A percentile compares a stretch with the other conserved stretches of the same genome.
Evolutionary conservation across 108 stramenopile genomes (phyloP).

Genomic region (Pseudonitzschia delicatissima): DNA sequence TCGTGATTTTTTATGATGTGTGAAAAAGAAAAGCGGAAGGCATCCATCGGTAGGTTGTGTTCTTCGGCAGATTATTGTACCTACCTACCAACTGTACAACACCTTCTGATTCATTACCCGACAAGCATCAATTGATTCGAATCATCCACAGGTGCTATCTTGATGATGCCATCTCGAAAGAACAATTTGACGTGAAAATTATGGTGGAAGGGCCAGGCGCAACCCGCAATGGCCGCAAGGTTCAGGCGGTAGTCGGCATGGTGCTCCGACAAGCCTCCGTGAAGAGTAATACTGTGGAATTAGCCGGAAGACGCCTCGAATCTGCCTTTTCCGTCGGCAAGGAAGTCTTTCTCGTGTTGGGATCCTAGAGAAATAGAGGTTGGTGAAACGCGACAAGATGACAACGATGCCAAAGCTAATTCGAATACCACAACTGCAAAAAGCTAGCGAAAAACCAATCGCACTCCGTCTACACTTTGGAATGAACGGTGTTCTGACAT

Average conservation of each 20-base stretch:
- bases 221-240: constrained; percentile 55
- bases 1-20: too few species aligned
- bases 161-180: too few species aligned
- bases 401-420: background rate
- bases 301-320: constrained; percentile 19
- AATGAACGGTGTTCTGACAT: constrained; percentile 54
- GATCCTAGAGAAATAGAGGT: background rate
- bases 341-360: constrained; percentile 61
- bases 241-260: constrained; percentile 31
- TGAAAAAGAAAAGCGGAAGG: too few species aligned
- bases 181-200: too few species aligned
- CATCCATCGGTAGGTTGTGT: too few species aligned
- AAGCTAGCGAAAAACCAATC: constrained; percentile 16
- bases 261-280: background rate
- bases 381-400: background rate
- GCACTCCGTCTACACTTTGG: constrained; percentile 69
- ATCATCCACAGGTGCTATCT: too few species aligned
- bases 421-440: background rate
- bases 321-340: constrained; percentile 62
- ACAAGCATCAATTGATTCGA: too few species aligned
- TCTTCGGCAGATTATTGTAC: too few species aligned
- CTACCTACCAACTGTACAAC: too few species aligned
- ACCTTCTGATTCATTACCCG: too few species aligned
- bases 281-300: background rate
- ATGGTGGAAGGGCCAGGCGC: constrained; percentile 73